phyloP scores from a whole-genome alignment of 495 filamentous ascomycete genomes.

The Annulohypoxylon bovei region DNA sequence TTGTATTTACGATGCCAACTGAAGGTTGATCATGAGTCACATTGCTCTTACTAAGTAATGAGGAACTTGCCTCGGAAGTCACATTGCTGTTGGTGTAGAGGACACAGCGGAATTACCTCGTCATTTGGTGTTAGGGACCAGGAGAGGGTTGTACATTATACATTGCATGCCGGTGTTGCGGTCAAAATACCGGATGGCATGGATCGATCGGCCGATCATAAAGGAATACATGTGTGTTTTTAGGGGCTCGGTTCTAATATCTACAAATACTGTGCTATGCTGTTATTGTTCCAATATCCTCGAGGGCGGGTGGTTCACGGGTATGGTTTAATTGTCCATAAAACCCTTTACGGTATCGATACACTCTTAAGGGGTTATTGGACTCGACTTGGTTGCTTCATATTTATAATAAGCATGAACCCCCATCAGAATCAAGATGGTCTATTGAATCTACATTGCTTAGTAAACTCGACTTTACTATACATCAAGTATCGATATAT shows the following conservation, averaged over 20 bases:
- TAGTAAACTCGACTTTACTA: no score
- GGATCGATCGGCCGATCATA: slow-evolving; percentile 7
- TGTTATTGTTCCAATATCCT: not conserved
- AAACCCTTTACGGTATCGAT: not conserved
- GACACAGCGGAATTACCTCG: slow-evolving; percentile 1
- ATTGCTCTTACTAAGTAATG: slow-evolving; percentile 1
- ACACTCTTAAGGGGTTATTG: not conserved
- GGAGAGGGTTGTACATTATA: slow-evolving; percentile 28
- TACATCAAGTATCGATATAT: no score
- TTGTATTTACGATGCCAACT: not conserved
- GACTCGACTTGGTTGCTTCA: not conserved
- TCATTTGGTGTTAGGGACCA: slow-evolving; percentile 14
- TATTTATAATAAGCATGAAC: not conserved
- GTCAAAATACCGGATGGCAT: slow-evolving; percentile 13
- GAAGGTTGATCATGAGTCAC: slow-evolving; percentile 10
- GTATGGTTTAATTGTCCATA: not conserved
- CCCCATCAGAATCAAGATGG: not conserved
- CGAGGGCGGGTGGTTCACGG: not conserved
- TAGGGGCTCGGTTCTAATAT: not conserved
- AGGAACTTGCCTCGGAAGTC: not conserved
- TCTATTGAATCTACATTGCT: not conserved
- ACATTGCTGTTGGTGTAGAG: slow-evolving; percentile 1
- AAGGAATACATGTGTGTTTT: slow-evolving; percentile 2
- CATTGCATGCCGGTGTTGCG: slow-evolving; percentile 16
- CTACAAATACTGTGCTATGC: not conserved